A percentile compares a stretch with the other conserved stretches of the same genome.
phyloP scores from a whole-genome alignment of 139 green algal species.

The Zygnema circumcarinatum region DNA sequence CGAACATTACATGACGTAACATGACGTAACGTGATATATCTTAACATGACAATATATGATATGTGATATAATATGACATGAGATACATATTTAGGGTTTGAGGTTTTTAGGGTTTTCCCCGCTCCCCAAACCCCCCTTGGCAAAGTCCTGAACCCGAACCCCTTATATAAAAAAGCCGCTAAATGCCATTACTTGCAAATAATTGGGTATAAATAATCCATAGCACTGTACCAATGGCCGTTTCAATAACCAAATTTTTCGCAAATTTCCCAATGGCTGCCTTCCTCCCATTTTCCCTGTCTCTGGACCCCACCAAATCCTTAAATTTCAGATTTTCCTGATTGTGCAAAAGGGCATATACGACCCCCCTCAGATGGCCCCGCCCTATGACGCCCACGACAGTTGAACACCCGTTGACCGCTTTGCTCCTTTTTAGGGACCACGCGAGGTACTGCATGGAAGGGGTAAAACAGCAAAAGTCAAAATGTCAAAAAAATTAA shows the following conservation, averaged over 20 bases:
- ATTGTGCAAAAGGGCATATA: conserved; percentile 51
- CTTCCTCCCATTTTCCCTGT: neutral
- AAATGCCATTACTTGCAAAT: neutral
- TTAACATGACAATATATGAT: no score
- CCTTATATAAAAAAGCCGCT: no score
- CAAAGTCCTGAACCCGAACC: no score
- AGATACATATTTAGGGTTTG: no score
- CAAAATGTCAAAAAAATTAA: neutral
- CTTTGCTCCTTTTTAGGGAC: conserved; percentile 65
- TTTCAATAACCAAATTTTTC: conserved; percentile 22
- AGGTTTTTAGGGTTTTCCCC: no score
- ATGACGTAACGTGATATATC: no score
- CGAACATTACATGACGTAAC: no score
- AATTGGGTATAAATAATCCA: conserved; percentile 32
- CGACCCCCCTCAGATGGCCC: conserved; percentile 56
- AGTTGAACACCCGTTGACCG: conserved; percentile 42
- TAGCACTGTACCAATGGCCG: conserved; percentile 19
- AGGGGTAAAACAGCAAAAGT: no score
- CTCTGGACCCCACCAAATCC: conserved; percentile 39
- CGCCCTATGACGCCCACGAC: conserved; percentile 59
- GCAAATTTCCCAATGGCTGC: neutral
- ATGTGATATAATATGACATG: no score
- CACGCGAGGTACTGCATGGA: conserved; percentile 61
- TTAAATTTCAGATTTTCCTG: conserved; percentile 53
- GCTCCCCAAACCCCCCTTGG: no score